These are phyloP conservation scores for Clarireedia sp. DNA, from an alignment of 2,329 filamentous ascomycete species.

Conservation along the genomic window DNA sequence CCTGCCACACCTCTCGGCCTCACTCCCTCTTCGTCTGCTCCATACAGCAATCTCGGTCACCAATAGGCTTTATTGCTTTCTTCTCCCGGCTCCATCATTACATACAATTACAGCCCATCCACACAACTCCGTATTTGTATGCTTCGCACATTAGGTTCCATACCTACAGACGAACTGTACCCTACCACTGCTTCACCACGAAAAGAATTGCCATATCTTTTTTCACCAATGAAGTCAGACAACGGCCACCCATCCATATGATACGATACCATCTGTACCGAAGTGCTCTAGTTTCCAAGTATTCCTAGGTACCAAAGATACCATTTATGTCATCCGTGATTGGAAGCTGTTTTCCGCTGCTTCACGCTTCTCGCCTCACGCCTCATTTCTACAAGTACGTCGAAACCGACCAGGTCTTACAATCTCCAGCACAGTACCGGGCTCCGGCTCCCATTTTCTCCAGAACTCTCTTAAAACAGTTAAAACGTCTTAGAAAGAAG, in stretches of 20 bases:
- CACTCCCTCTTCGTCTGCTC: no score
- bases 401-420: no score
- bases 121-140: background rate
- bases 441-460: no score
- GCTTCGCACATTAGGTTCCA: background rate
- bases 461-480: no score
- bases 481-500: no score
- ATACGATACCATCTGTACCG: background rate
- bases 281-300: background rate
- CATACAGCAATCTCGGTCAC: no score
- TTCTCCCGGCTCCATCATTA: background rate
- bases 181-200: background rate
- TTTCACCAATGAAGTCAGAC: background rate
- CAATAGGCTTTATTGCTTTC: no score
- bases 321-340: background rate
- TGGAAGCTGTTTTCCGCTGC: background rate
- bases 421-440: no score
- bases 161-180: background rate
- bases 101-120: background rate
- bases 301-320: no score
- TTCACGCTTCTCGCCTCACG: no score
- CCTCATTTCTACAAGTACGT: no score
- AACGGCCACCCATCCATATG: background rate
- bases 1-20: no score
- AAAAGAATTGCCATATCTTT: background rate